A percentile compares a stretch with the other conserved stretches of the same genome.
phyloP scores from a whole-genome alignment of 129 eudicot genomes.

The Flaveria robusta region DNA sequence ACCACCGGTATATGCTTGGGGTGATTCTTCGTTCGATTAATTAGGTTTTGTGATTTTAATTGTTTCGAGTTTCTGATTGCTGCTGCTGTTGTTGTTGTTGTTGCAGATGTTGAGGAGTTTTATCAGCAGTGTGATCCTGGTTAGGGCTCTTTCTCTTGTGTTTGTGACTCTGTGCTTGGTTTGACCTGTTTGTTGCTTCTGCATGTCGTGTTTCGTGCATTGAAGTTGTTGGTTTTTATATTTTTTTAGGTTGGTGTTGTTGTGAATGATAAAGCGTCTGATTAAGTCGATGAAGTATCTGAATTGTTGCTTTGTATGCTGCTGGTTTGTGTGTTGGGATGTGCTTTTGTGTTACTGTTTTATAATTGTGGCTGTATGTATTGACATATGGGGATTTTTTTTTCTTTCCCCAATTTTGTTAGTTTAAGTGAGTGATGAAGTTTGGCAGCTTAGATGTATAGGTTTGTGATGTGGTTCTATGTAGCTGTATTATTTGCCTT shows the following conservation, averaged over 20 bases:
- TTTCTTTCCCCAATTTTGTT: background rate
- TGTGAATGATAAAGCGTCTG: too few relatives aligned
- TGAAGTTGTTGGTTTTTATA: background rate
- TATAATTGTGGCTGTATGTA: background rate
- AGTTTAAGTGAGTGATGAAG: background rate
- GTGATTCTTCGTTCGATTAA: background rate
- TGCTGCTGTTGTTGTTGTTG: background rate
- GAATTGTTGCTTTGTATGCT: background rate
- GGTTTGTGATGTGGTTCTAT: background rate
- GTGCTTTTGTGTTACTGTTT: background rate
- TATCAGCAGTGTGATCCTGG: conserved; percentile 85
- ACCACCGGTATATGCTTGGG: conserved; percentile 48
- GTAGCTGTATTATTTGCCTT: background rate
- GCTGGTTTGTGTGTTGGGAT: background rate
- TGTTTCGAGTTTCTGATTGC: background rate
- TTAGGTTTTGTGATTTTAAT: background rate
- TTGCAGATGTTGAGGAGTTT: conserved; percentile 71
- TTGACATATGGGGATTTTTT: background rate
- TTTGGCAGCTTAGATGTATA: conserved; percentile 7
- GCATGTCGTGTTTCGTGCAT: conserved; percentile 25
- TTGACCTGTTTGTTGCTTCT: background rate
- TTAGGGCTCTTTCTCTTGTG: conserved; percentile 29
- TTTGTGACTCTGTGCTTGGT: background rate
- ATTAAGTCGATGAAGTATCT: background rate
- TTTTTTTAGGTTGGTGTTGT: conserved; percentile 4